These are phyloP conservation scores for Lipomyces sp. DNA, from an alignment of 805 yeast species.

Conservation along the genomic window DNA sequence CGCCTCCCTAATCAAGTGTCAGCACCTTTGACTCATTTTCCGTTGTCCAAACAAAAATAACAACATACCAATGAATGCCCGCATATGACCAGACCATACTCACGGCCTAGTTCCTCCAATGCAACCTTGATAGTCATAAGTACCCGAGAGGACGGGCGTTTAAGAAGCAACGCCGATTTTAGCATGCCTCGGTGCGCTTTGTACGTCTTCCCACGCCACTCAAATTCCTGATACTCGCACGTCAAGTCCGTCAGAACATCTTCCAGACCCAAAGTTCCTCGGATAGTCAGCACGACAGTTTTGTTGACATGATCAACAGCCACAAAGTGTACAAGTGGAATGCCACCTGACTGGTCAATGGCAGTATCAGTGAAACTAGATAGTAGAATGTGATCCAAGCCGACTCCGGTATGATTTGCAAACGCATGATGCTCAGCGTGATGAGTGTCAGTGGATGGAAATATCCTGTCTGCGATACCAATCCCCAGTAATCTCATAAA, in stretches of 20 bases:
- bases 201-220: conserved; percentile 42
- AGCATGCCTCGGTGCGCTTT: conserved; percentile 46
- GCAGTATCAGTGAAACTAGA: conserved; percentile 43
- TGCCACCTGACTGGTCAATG: conserved; percentile 40
- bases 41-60: neutral
- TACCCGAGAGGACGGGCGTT: conserved; percentile 39
- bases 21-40: neutral
- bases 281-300: conserved; percentile 44
- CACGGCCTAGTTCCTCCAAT: conserved; percentile 40
- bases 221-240: conserved; percentile 43
- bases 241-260: conserved; percentile 45
- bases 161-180: conserved; percentile 41
- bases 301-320: conserved; percentile 44
- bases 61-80: conserved; percentile 43
- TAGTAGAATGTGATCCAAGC: conserved; percentile 42
- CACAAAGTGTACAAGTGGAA: conserved; percentile 44
- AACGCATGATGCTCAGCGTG: conserved; percentile 45
- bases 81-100: conserved; percentile 45
- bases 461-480: conserved; percentile 37
- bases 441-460: conserved; percentile 39
- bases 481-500: conserved; percentile 45
- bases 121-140: conserved; percentile 41
- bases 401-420: conserved; percentile 43
- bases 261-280: conserved; percentile 46
- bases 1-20: conserved; percentile 41